A percentile compares a stretch with the other conserved stretches of the same genome.
Conservation (phyloP, 1,284 basidiomycete genomes). For the Laetiporus sulphureus region DNA sequence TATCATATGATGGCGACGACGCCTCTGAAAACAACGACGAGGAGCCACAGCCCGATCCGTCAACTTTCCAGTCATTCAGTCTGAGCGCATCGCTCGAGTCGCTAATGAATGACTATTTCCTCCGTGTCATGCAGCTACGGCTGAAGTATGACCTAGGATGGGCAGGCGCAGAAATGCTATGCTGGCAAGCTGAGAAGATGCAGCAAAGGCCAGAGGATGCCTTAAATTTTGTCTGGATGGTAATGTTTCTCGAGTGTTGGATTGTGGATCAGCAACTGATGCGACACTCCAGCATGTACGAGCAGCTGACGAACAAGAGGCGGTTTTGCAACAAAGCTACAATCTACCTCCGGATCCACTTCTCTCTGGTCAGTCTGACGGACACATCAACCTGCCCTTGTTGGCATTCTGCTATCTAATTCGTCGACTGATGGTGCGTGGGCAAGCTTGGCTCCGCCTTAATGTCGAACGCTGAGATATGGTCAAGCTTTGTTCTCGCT, state of each 20-base stretch:
- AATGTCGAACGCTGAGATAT: not conserved
- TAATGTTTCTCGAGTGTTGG: no score
- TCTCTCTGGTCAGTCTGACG: slow-evolving; percentile 19
- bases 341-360: slow-evolving; percentile 50
- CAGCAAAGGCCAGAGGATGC: slow-evolving; percentile 37
- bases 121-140: slow-evolving; percentile 45
- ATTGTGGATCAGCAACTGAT: no score
- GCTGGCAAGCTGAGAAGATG: slow-evolving; percentile 36
- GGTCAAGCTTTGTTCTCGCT: slow-evolving; percentile 51
- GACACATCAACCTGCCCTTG: slow-evolving; percentile 46
- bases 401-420: slow-evolving; percentile 53
- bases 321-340: slow-evolving; percentile 30
- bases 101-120: slow-evolving; percentile 44
- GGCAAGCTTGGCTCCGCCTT: not conserved
- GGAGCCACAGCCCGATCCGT: not conserved
- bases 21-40: no score
- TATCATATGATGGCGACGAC: no score
- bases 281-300: slow-evolving; percentile 27
- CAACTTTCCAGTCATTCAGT: slow-evolving; percentile 46
- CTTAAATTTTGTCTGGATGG: no score
- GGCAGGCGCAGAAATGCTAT: slow-evolving; percentile 55
- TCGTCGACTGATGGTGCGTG: slow-evolving; percentile 47
- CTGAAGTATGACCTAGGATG: slow-evolving; percentile 47
- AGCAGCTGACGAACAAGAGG: slow-evolving; percentile 41
- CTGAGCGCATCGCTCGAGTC: slow-evolving; percentile 53